Conservation (phyloP, 805 yeast species). For the Candida nitratophila region DNA sequence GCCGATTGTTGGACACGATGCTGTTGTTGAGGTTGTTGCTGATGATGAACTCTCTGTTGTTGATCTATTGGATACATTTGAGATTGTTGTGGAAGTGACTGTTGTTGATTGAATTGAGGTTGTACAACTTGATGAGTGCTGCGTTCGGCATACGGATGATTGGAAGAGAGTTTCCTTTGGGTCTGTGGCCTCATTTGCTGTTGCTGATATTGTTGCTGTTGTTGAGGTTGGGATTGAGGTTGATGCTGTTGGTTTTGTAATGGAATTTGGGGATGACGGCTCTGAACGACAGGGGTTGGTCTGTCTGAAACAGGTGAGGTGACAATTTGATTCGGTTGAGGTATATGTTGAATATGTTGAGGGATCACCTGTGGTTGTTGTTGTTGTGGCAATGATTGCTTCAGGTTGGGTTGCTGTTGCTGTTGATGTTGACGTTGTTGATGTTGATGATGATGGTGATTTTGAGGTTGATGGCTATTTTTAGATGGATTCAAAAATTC, state of each 20-base stretch:
- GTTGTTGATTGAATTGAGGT: not conserved
- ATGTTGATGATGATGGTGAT: not conserved
- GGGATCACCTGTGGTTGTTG: not conserved
- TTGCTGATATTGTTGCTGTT: too few relatives aligned
- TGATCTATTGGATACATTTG: not conserved
- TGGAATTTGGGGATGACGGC: not conserved
- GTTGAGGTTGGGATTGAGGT: too few relatives aligned
- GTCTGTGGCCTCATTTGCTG: not conserved
- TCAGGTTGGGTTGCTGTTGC: too few relatives aligned
- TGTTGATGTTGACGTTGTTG: not conserved
- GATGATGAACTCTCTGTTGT: not conserved
- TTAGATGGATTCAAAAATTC: not conserved
- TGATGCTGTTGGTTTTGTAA: not conserved
- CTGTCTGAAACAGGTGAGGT: too few relatives aligned
- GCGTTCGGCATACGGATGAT: not conserved
- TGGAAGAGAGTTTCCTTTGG: not conserved
- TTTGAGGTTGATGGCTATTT: conserved; percentile 4
- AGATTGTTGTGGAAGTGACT: not conserved
- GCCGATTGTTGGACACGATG: not conserved
- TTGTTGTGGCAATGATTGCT: not conserved
- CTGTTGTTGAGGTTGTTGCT: not conserved
- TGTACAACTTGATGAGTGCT: not conserved
- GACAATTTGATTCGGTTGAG: not conserved
- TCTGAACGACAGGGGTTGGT: not conserved
- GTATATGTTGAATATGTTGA: not conserved